A percentile compares a stretch with the other conserved stretches of the same genome.
These are phyloP conservation scores for Fonsecaea multimorphosa DNA, from an alignment of 2,329 filamentous ascomycete species.

Conservation along the genomic window DNA sequence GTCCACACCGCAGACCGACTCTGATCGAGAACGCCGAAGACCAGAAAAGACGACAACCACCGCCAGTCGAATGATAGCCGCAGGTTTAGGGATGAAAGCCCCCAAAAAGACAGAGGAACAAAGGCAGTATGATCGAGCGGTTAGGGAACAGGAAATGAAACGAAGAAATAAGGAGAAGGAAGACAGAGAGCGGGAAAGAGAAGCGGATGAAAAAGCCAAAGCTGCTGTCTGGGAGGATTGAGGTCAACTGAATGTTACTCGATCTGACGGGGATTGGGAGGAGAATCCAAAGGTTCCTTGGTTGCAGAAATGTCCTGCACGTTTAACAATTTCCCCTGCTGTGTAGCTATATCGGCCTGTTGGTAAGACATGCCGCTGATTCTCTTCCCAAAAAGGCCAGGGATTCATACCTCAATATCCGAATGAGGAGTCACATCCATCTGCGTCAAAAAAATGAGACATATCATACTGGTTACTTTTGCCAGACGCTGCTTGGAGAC, in stretches of 20 bases:
- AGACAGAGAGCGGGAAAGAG: conserved; percentile 66
- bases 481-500: background rate
- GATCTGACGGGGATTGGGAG: background rate
- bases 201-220: conserved; percentile 75
- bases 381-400: background rate
- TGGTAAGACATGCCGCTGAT: background rate
- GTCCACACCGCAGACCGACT: conserved; percentile 26
- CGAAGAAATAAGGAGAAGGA: conserved; percentile 74
- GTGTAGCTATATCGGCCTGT: background rate
- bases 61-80: conserved; percentile 86
- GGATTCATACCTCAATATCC: background rate
- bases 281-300: background rate
- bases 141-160: conserved; percentile 84
- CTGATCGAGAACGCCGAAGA: conserved; percentile 46
- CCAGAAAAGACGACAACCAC: conserved; percentile 95
- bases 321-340: background rate
- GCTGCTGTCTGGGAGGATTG: conserved; percentile 76
- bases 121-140: conserved; percentile 71
- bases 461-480: background rate
- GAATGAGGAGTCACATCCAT: background rate
- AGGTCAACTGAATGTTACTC: background rate
- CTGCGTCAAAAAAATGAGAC: background rate
- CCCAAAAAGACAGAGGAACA: conserved; percentile 67
- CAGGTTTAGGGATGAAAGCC: conserved; percentile 79
- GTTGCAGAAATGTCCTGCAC: background rate